These are phyloP conservation scores for Gypsophila paniculata DNA, from an alignment of 179 eudicot species.

Conservation along the genomic window DNA sequence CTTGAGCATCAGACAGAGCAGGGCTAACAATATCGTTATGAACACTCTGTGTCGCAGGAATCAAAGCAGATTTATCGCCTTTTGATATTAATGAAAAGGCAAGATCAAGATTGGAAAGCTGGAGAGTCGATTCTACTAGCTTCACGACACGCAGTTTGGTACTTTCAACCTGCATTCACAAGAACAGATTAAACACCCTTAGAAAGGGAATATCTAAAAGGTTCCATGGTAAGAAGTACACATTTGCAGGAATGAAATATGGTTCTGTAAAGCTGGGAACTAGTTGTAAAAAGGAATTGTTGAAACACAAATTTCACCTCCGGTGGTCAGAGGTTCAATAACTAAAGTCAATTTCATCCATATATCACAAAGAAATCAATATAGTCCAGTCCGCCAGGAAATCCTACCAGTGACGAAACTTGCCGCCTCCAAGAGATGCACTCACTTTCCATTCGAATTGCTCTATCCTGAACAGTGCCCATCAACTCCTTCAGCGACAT, in stretches of 20 bases:
- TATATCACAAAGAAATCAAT: not conserved
- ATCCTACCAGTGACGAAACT: slow-evolving; percentile 59
- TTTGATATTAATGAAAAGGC: slow-evolving; percentile 61
- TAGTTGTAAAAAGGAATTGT: not conserved
- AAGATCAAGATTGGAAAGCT: slow-evolving; percentile 77
- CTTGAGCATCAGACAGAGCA: slow-evolving; percentile 72
- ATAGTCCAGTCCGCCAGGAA: not conserved
- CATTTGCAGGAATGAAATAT: not conserved
- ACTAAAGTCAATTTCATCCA: not conserved
- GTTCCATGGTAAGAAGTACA: not conserved
- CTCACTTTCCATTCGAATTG: slow-evolving; percentile 56
- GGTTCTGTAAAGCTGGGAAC: not conserved
- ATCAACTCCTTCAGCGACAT: slow-evolving; percentile 52
- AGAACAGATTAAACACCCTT: not conserved
- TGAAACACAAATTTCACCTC: not conserved
- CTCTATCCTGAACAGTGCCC: slow-evolving; percentile 49
- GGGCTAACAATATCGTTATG: slow-evolving; percentile 71
- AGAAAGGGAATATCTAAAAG: not conserved
- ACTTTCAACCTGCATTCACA: slow-evolving; percentile 55
- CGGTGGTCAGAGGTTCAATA: not conserved
- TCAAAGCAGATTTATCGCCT: slow-evolving; percentile 55
- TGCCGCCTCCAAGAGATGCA: slow-evolving; percentile 76
- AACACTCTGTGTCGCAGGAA: slow-evolving; percentile 59
- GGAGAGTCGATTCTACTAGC: slow-evolving; percentile 71
- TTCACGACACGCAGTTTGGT: slow-evolving; percentile 60